Conservation (phyloP, 73 alveolate genomes). For the Paramecium octaurelia region DNA sequence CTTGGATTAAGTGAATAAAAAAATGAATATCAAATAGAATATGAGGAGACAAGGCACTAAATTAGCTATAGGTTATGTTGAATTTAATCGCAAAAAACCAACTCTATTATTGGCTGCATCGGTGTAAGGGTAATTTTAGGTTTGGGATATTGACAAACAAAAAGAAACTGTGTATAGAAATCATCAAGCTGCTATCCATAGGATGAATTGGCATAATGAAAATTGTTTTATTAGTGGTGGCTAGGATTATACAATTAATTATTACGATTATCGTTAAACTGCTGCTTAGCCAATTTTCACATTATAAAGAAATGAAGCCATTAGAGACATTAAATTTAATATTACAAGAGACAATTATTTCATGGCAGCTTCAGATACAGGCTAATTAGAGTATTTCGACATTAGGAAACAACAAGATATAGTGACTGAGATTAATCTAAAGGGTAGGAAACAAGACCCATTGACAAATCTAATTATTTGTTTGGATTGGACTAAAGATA, state of each 20-base stretch:
- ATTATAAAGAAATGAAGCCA: neutral
- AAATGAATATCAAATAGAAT: constrained; percentile 23
- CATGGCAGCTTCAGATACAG: constrained; percentile 31
- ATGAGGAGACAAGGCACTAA: neutral
- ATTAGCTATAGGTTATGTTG: constrained; percentile 34
- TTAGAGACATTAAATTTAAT: constrained; percentile 11
- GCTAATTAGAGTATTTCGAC: constrained; percentile 24
- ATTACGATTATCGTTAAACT: neutral
- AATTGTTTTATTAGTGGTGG: constrained; percentile 4
- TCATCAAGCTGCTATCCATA: constrained; percentile 22
- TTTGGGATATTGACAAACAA: neutral
- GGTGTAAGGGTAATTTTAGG: neutral
- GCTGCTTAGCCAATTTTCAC: neutral
- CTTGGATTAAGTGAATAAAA: neutral
- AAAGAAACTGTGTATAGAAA: neutral
- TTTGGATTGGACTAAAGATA: constrained; percentile 13
- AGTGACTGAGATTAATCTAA: neutral
- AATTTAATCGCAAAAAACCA: neutral
- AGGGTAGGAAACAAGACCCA: neutral
- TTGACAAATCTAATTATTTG: neutral
- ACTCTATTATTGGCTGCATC: constrained; percentile 27
- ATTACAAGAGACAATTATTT: neutral
- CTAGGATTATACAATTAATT: neutral
- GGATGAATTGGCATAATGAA: constrained; percentile 27
- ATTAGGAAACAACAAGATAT: neutral